These are phyloP conservation scores for Dothistroma pini DNA, from an alignment of 2,329 filamentous ascomycete genomes.

Conservation along the genomic window DNA sequence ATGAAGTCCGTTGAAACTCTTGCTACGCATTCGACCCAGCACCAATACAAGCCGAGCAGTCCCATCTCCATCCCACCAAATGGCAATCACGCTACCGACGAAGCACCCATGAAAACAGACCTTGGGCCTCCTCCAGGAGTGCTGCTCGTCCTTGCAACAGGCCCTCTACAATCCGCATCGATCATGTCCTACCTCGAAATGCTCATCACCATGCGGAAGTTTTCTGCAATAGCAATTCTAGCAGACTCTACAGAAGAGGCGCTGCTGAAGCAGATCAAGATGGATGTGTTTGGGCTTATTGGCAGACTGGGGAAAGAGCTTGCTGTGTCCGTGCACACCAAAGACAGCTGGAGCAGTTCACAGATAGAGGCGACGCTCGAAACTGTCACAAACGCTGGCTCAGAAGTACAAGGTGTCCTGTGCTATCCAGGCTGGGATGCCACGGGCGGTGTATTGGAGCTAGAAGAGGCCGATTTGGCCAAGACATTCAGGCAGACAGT, in stretches of 20 bases:
- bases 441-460: conserved; percentile 10
- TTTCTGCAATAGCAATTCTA: conserved; percentile 16
- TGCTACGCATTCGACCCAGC: not conserved
- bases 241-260: conserved; percentile 18
- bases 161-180: conserved; percentile 9
- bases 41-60: not conserved
- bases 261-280: conserved; percentile 25
- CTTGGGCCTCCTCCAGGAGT: conserved; percentile 11
- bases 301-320: conserved; percentile 25
- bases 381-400: conserved; percentile 14
- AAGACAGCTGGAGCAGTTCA: conserved; percentile 18
- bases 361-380: conserved; percentile 18
- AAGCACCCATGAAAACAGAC: not conserved
- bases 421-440: conserved; percentile 21
- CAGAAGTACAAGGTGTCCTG: conserved; percentile 26
- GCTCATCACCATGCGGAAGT: conserved; percentile 17
- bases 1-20: conserved; percentile 7
- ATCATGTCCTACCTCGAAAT: conserved; percentile 20
- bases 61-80: conserved; percentile 1
- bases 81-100: not conserved
- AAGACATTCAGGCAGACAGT: conserved; percentile 25
- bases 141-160: conserved; percentile 17
- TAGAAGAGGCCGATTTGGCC: conserved; percentile 22
- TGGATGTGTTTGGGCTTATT: conserved; percentile 24
- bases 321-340: conserved; percentile 21